These are phyloP conservation scores for Citrus cavaleriei DNA, from an alignment of 345 rosid genomes.

Conservation along the genomic window DNA sequence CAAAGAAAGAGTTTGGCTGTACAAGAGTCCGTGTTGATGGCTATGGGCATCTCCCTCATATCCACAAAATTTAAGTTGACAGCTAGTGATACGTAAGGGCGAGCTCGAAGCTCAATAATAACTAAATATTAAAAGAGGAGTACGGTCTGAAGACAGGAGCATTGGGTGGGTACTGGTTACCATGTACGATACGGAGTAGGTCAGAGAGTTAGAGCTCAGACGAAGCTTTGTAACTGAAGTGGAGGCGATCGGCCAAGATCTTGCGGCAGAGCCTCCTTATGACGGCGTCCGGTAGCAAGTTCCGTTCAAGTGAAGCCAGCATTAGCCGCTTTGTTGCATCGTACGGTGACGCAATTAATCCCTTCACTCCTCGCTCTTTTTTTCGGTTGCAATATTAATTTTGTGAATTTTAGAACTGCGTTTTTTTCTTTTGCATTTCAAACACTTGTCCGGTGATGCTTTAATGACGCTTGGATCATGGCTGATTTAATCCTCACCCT, in stretches of 20 bases:
- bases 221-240: constrained; percentile 49
- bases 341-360: constrained; percentile 34
- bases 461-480: no score
- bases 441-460: no score
- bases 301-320: constrained; percentile 60
- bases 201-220: constrained; percentile 55
- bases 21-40: constrained; percentile 70
- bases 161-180: constrained; percentile 35
- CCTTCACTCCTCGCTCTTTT: no score
- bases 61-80: background rate
- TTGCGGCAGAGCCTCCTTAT: constrained; percentile 53
- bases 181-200: constrained; percentile 52
- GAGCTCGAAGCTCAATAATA: no score
- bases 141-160: no score
- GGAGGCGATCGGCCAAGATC: constrained; percentile 37
- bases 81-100: no score
- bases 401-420: no score
- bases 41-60: constrained; percentile 70
- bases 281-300: constrained; percentile 62
- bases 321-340: constrained; percentile 45
- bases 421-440: no score
- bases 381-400: no score
- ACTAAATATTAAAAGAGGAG: no score
- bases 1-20: constrained; percentile 64
- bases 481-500: no score